These are phyloP conservation scores for Sesbania bispinosa DNA, from an alignment of 306 rosid species.

Conservation along the genomic window DNA sequence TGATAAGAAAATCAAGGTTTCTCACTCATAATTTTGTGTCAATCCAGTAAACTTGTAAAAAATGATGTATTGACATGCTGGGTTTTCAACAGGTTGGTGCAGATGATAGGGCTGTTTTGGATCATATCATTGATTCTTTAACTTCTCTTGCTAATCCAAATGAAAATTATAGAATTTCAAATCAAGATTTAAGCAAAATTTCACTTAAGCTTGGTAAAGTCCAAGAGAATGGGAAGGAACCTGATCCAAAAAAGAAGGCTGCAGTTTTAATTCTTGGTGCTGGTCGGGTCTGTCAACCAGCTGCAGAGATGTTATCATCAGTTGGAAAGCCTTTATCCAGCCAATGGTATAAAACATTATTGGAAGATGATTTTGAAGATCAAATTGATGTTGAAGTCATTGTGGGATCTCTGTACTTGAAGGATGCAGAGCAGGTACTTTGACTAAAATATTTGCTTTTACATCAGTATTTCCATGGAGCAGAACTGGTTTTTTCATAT, in stretches of 20 bases:
- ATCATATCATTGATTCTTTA: slow-evolving; percentile 74
- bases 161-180: slow-evolving; percentile 30
- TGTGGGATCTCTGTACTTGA: slow-evolving; percentile 81
- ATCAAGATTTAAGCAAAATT: slow-evolving; percentile 48
- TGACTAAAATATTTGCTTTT: slow-evolving; percentile 23
- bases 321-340: slow-evolving; percentile 47
- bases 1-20: background rate
- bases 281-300: slow-evolving; percentile 93
- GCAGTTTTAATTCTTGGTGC: slow-evolving; percentile 88
- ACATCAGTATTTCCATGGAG: slow-evolving; percentile 19
- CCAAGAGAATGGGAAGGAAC: slow-evolving; percentile 45
- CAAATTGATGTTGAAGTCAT: slow-evolving; percentile 68
- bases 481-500: background rate
- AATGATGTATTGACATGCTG: no score
- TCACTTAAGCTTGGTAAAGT: slow-evolving; percentile 66
- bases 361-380: slow-evolving; percentile 56
- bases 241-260: slow-evolving; percentile 46
- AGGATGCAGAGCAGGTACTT: slow-evolving; percentile 84
- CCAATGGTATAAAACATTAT: slow-evolving; percentile 42
- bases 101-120: slow-evolving; percentile 60
- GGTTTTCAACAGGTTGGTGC: slow-evolving; percentile 74
- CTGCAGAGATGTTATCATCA: slow-evolving; percentile 77
- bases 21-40: no score
- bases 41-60: no score
- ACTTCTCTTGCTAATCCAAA: slow-evolving; percentile 64